phyloP scores from a whole-genome alignment of 129 eudicot genomes.

The Solidago caesia region DNA sequence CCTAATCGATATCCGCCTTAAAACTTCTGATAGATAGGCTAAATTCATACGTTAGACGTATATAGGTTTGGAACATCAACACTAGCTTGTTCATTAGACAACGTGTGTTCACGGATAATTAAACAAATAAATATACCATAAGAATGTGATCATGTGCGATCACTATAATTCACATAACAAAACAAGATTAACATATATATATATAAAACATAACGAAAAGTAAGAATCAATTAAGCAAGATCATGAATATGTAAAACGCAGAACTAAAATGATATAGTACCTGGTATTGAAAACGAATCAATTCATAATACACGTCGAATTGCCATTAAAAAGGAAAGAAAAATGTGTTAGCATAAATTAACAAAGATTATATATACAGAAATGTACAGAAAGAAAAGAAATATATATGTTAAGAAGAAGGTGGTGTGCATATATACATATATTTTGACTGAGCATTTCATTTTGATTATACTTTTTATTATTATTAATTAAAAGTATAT shows the following conservation, averaged over 20 bases:
- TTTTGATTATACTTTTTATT: background rate
- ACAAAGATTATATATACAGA: slow-evolving; percentile 6
- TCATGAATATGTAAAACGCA: too few species aligned
- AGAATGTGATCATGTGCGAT: background rate
- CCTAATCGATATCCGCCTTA: too few species aligned
- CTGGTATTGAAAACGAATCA: slow-evolving; percentile 14
- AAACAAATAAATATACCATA: background rate
- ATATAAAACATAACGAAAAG: background rate
- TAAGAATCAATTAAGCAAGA: background rate
- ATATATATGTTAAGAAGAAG: too few species aligned
- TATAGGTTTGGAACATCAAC: too few species aligned
- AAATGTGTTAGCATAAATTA: background rate
- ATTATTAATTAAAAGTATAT: background rate
- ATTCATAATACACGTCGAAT: background rate
- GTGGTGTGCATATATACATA: background rate
- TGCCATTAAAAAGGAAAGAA: background rate
- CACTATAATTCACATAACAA: too few species aligned
- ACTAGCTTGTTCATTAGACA: too few species aligned
- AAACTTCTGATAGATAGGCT: too few species aligned
- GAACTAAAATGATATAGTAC: slow-evolving; percentile 14
- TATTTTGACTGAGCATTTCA: slow-evolving; percentile 1
- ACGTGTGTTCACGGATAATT: too few species aligned
- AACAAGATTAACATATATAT: background rate
- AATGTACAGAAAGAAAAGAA: too few species aligned
- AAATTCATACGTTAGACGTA: too few species aligned